Evolutionary conservation across 164 flowering plant genomes (phyloP), one percentile per base, ranked within the genome.

Genomic region (Litsea cubeba): DNA sequence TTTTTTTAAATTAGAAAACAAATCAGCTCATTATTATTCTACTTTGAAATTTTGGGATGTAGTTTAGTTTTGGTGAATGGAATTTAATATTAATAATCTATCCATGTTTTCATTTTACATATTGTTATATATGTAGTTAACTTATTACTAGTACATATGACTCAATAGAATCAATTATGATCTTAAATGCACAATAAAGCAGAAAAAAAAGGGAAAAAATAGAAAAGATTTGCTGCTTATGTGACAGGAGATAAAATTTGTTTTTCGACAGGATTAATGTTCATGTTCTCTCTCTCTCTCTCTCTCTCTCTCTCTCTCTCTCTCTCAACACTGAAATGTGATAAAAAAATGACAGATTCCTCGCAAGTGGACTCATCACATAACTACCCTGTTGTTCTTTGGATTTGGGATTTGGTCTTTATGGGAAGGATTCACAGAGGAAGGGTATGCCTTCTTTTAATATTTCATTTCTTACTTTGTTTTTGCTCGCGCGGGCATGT

Each of bases 401-500:
- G 92, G 87, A 11, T 96, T 96, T 86, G 99, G 99, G 17, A 76
- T 96, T 18, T 95, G 96, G 98, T 90, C 98, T 20, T 79, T 94
- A 62, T 88, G 97, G 95, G 99, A 96, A 79, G 99, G 85, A 70
- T 88, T 90, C 77, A 82, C 80, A 28, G 89, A 83, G 65, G 82
- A 84, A 22, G 94, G 97, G 97, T 94, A 88, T 67, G 35, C 76
- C 69, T 23, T 15, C 50, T 51, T 51, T 18, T 35, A 28, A 46
- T 30, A 11, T 24, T 5, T 24, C 23, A 26, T 65, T 50, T 25
- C 18, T 32, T 17, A 26, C 18, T 62, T 14, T 57, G 22, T 51
- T 18, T 73, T 30, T 35, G 46, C 24, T 54, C 2, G 7, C 30
- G 23, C 23, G 24, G 11, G 35, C 24, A 60, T 54, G n/a, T 58